Percentiles rank a stretch among this genome's conserved stretches.
phyloP scores from a whole-genome alignment of 495 filamentous ascomycete species.

The Clavariopsis aquatica region DNA sequence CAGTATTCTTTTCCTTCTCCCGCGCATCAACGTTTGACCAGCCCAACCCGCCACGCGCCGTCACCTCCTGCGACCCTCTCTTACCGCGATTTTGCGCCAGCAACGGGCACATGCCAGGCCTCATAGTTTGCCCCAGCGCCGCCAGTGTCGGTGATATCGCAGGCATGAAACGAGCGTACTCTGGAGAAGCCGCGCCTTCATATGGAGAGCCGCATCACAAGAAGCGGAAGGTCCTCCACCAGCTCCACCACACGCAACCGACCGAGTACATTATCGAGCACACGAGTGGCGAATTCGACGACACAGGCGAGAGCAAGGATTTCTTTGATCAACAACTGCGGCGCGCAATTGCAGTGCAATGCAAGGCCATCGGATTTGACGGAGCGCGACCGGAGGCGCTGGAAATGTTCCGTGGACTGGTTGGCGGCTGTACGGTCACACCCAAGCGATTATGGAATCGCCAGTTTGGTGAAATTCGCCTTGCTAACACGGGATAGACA shows the following conservation, averaged over 20 bases:
- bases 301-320: slow-evolving; percentile 31
- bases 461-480: background rate
- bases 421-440: slow-evolving; percentile 62
- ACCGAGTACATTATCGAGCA: slow-evolving; percentile 43
- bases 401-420: slow-evolving; percentile 56
- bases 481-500: slow-evolving; percentile 49
- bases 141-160: slow-evolving; percentile 1
- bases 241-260: slow-evolving; percentile 43
- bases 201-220: slow-evolving; percentile 38
- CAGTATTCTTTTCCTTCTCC: background rate
- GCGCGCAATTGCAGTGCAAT: slow-evolving; percentile 56
- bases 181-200: slow-evolving; percentile 10
- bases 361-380: slow-evolving; percentile 60
- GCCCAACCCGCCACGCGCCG: background rate
- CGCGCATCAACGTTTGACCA: background rate
- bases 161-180: slow-evolving; percentile 26
- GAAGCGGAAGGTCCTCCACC: slow-evolving; percentile 52
- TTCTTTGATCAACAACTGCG: slow-evolving; percentile 53
- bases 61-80: background rate
- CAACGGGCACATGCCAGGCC: slow-evolving; percentile 18
- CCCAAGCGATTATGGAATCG: background rate
- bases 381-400: slow-evolving; percentile 59
- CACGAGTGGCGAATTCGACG: slow-evolving; percentile 50
- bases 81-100: background rate
- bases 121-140: slow-evolving; percentile 14